Evolutionary conservation across 1,284 basidiomycete species (phyloP), one percentile per base, ranked within the genome.

Genomic region (Cryptococcus floricola): DNA sequence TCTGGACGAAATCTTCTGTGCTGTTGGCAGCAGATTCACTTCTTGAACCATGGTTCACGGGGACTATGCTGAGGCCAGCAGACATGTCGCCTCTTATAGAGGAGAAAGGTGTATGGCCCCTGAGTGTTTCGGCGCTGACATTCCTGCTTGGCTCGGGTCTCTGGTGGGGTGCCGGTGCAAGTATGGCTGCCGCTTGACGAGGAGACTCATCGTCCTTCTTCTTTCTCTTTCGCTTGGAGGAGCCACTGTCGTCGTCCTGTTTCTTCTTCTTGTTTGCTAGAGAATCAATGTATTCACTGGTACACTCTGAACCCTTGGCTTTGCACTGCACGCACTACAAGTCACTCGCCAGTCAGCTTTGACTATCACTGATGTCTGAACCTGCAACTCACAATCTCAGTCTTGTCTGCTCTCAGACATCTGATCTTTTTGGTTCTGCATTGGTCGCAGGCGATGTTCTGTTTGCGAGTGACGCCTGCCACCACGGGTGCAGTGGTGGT

Each of bases 371-470:
- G 19, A 31, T 19, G 46, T 34, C 23, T 10, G 10, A 27, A 27
- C 23, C 18, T 18, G 27, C 44, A 45, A 56, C 66, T 56, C 48
- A 69, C 66, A 19, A 52, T 60, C 38, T 66, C 59, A 8, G 43
- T 42, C 10, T 54, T 54, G 19, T 44, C 51, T 2, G 49, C 51
- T 39, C 64, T 42, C 37, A 56, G 49, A 63, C 74, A 76, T 47
- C 68, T 53, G 27, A 74, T 63, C 58, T 74, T 74, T 63, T 69
- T 73, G 25, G 57, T 46, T 12, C 73, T 53, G 82, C 89, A 92
- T 51, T 87, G 87, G 78, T 93, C 90, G 73, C 90, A 93, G 25
- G 90, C 89, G 23, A 89, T 89, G 71, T 93, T 93, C 78, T 93
- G 89, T 71, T 90, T 91, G 31, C 70, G 39, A 19, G 50, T 44